These are phyloP conservation scores for Lachancea cidri DNA, from an alignment of 805 yeast species.

Conservation along the genomic window DNA sequence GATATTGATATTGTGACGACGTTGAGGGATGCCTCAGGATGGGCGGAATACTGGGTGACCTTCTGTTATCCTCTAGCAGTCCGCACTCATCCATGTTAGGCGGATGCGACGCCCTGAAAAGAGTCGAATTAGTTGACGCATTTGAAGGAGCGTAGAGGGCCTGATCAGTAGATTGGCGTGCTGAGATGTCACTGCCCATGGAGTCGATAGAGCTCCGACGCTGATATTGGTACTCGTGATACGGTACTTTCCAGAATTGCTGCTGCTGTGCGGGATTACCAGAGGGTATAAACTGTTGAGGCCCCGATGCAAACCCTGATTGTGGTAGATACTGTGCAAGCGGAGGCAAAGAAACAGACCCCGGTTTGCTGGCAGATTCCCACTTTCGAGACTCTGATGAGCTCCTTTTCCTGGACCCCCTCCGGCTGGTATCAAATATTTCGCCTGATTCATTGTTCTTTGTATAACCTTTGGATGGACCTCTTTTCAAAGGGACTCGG, in stretches of 20 bases:
- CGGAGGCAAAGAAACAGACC: constrained; percentile 29
- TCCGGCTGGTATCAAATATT: constrained; percentile 1
- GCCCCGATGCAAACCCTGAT: neutral
- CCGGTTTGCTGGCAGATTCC: constrained; percentile 8
- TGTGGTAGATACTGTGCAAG: constrained; percentile 26
- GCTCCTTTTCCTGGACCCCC: constrained; percentile 8
- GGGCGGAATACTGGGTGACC: constrained; percentile 28
- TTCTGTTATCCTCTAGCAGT: constrained; percentile 13
- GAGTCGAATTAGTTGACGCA: constrained; percentile 6
- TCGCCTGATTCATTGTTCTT: constrained; percentile 17
- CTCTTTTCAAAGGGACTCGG: constrained; percentile 69
- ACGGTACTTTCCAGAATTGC: constrained; percentile 35
- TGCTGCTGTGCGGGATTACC: constrained; percentile 15
- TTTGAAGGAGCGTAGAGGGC: constrained; percentile 5
- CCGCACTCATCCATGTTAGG: constrained; percentile 13
- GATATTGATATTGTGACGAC: constrained; percentile 7
- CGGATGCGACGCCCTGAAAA: constrained; percentile 5
- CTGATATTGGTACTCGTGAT: constrained; percentile 30
- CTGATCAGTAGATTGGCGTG: constrained; percentile 4
- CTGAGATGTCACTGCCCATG: constrained; percentile 25
- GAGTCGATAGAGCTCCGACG: constrained; percentile 31
- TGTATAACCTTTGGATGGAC: constrained; percentile 72
- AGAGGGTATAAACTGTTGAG: constrained; percentile 2
- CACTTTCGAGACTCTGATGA: constrained; percentile 4
- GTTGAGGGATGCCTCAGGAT: constrained; percentile 21